A percentile compares a stretch with the other conserved stretches of the same genome.
phyloP scores from a whole-genome alignment of 306 rosid species.

The Fragaria iinumae region DNA sequence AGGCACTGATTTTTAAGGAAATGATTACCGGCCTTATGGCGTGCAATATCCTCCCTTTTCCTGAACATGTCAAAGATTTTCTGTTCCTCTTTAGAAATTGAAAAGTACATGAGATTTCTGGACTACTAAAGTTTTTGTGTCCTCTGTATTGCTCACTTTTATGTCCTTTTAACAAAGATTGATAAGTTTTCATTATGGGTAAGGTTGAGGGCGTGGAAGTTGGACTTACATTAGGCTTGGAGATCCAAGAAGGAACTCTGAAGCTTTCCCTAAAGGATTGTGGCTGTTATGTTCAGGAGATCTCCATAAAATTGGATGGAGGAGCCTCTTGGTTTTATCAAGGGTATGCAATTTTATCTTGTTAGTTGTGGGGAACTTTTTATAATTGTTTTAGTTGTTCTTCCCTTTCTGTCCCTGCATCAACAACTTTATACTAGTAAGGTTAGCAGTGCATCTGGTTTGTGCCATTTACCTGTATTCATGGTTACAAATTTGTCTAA shows the following conservation, averaged over 20 bases:
- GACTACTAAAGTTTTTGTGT: neutral
- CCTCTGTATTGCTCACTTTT: slow-evolving; percentile 25
- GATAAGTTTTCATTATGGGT: slow-evolving; percentile 37
- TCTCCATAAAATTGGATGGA: slow-evolving; percentile 78
- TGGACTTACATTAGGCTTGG: slow-evolving; percentile 67
- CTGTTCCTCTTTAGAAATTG: neutral
- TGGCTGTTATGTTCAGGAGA: slow-evolving; percentile 62
- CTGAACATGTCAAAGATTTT: neutral
- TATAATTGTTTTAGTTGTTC: neutral
- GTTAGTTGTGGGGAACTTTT: neutral
- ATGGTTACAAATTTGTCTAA: neutral
- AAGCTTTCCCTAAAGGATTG: slow-evolving; percentile 59
- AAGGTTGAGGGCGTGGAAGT: slow-evolving; percentile 90
- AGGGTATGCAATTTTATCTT: slow-evolving; percentile 53
- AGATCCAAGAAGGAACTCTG: slow-evolving; percentile 69
- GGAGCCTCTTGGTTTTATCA: slow-evolving; percentile 99
- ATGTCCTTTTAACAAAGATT: slow-evolving; percentile 29
- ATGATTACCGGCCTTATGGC: neutral
- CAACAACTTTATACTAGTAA: neutral
- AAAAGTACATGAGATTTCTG: neutral
- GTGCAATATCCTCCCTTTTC: neutral
- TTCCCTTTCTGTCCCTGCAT: neutral
- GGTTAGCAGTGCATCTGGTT: neutral
- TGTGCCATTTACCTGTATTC: neutral
- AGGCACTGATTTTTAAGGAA: neutral